Evolutionary conservation across 2,329 filamentous ascomycete species (phyloP).

Genomic region (Aspergillus tubingensis): DNA sequence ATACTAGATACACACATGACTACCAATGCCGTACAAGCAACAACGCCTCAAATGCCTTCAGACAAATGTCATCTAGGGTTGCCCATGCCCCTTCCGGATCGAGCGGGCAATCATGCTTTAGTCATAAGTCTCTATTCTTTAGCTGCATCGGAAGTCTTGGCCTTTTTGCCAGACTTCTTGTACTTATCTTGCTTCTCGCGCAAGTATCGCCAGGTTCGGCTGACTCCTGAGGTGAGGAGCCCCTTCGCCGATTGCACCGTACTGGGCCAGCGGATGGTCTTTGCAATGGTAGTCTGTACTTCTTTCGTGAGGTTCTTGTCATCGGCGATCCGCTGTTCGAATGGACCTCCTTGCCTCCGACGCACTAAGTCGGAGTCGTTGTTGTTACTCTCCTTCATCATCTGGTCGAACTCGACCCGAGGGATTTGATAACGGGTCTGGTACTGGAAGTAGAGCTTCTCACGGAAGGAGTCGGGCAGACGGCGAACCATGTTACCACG

Average conservation of each 20-base stretch:
- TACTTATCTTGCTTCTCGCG: slow-evolving; percentile 77
- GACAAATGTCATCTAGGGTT: slow-evolving; percentile 10
- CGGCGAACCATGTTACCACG: slow-evolving; percentile 96
- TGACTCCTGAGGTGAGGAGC: slow-evolving; percentile 72
- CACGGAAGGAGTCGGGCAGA: slow-evolving; percentile 80
- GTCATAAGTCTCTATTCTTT: slow-evolving; percentile 20
- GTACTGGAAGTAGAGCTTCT: slow-evolving; percentile 91
- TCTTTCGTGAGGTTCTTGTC: slow-evolving; percentile 70
- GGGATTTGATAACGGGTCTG: slow-evolving; percentile 88
- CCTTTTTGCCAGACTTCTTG: slow-evolving; percentile 38
- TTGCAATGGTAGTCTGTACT: slow-evolving; percentile 75
- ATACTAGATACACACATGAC: slow-evolving; percentile 17
- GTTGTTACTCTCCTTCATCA: slow-evolving; percentile 76
- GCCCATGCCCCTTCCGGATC: not conserved
- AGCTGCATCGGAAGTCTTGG: slow-evolving; percentile 20
- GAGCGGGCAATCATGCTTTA: slow-evolving; percentile 11
- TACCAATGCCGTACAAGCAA: slow-evolving; percentile 6
- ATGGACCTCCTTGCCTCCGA: slow-evolving; percentile 75
- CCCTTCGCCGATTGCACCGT: slow-evolving; percentile 86
- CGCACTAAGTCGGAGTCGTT: slow-evolving; percentile 66
- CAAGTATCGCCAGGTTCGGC: slow-evolving; percentile 72
- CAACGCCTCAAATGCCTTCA: slow-evolving; percentile 22
- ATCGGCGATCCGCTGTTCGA: slow-evolving; percentile 80
- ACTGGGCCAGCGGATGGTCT: slow-evolving; percentile 90
- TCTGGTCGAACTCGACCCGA: slow-evolving; percentile 75